Evolutionary conservation across 2,329 filamentous ascomycete species (phyloP).

Genomic region (Penicillium sp.): DNA sequence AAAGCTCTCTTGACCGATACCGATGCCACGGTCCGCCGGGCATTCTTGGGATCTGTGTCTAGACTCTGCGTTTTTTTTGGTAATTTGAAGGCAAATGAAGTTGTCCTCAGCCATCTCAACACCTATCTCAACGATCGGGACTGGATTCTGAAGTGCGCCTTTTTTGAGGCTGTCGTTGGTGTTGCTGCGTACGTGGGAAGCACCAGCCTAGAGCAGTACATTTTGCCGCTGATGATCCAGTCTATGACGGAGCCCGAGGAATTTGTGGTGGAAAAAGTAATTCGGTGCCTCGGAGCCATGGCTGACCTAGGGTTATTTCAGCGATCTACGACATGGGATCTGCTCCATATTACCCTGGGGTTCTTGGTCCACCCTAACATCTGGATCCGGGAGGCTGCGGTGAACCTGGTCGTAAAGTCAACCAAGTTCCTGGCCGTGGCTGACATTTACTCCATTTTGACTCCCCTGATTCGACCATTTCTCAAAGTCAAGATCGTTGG

Average conservation of each 20-base stretch:
- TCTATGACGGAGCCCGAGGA: conserved; percentile 91
- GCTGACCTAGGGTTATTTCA: conserved; percentile 86
- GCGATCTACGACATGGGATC: conserved; percentile 78
- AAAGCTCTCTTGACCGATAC: conserved; percentile 86
- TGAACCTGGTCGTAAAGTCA: conserved; percentile 77
- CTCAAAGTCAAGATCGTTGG: conserved; percentile 71
- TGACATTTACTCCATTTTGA: conserved; percentile 78
- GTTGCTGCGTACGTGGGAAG: conserved; percentile 89
- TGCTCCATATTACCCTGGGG: conserved; percentile 77
- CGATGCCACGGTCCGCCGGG: conserved; percentile 81
- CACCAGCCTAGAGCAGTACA: conserved; percentile 88
- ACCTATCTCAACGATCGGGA: conserved; percentile 96
- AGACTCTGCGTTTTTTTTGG: conserved; percentile 95
- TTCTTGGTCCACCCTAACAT: conserved; percentile 93
- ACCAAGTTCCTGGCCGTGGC: conserved; percentile 74
- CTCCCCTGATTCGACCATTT: conserved; percentile 78
- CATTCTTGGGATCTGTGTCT: conserved; percentile 87
- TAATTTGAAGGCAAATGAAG: conserved; percentile 86
- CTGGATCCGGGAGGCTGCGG: conserved; percentile 90
- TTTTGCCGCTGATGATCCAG: conserved; percentile 92
- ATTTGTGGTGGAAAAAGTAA: conserved; percentile 85
- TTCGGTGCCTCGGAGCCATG: conserved; percentile 85
- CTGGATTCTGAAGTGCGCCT: conserved; percentile 95
- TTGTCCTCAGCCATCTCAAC: conserved; percentile 93
- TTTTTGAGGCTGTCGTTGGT: conserved; percentile 92